These are phyloP conservation scores for Pythium dissimile DNA, from an alignment of 352 stramenopile species.

Conservation along the genomic window DNA sequence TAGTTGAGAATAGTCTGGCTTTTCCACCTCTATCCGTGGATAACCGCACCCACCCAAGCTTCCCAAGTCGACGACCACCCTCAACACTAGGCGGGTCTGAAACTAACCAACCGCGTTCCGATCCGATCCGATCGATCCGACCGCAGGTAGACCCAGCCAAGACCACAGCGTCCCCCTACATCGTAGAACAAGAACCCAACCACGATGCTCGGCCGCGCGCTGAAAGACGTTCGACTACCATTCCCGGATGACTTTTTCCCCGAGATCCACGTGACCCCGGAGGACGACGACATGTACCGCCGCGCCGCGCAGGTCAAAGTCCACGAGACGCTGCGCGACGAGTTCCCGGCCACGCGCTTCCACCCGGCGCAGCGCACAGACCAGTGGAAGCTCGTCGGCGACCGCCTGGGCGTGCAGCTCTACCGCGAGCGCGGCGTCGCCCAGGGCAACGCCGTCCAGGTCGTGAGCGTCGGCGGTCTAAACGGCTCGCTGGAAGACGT, in stretches of 20 bases:
- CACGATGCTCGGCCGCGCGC: conserved; percentile 47
- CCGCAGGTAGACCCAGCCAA: too few relatives aligned
- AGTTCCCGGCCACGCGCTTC: conserved; percentile 41
- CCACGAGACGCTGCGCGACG: conserved; percentile 35
- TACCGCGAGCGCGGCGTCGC: conserved; percentile 53
- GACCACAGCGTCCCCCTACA: too few relatives aligned
- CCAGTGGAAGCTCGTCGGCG: conserved; percentile 58
- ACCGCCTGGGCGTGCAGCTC: conserved; percentile 46
- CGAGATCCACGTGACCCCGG: conserved; percentile 32
- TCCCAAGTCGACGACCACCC: too few relatives aligned
- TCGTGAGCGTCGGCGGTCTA: conserved; percentile 47
- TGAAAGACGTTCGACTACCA: conserved; percentile 62
- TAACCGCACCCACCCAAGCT: too few relatives aligned
- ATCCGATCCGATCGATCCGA: too few relatives aligned
- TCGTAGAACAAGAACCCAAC: background rate
- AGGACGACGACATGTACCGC: conserved; percentile 31
- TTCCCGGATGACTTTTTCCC: conserved; percentile 72
- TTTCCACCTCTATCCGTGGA: too few relatives aligned
- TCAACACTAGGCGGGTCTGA: background rate
- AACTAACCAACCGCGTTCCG: too few relatives aligned
- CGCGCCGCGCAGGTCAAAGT: conserved; percentile 32
- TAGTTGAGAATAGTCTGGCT: too few relatives aligned
- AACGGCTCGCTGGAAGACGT: conserved; percentile 52
- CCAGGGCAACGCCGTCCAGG: conserved; percentile 46
- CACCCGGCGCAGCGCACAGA: conserved; percentile 49